Evolutionary conservation across 2,329 filamentous ascomycete species (phyloP).

Genomic region (Amauroascus niger): DNA sequence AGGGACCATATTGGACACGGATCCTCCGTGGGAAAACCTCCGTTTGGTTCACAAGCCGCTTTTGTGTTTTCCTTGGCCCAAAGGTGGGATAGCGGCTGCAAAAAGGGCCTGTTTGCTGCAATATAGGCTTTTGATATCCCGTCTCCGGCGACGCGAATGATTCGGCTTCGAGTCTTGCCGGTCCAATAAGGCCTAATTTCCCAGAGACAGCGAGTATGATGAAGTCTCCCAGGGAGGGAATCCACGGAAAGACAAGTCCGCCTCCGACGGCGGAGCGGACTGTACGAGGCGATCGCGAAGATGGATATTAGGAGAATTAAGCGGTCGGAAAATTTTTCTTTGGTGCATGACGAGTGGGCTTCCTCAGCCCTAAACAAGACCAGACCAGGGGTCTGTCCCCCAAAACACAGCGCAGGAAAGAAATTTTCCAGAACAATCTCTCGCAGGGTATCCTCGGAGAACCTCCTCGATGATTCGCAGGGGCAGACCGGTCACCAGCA

Average conservation of each 20-base stretch:
- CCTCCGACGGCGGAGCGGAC: background rate
- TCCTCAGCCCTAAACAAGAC: background rate
- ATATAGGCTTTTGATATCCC: too few species aligned
- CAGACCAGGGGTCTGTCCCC: background rate
- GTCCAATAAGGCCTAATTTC: too few species aligned
- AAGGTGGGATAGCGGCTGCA: background rate
- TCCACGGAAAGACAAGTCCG: background rate
- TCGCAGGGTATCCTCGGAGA: background rate
- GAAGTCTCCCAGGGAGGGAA: too few species aligned
- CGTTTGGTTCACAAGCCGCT: too few species aligned
- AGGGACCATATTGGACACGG: background rate
- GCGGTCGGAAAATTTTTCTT: background rate
- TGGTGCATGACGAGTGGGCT: background rate
- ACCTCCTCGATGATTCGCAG: background rate
- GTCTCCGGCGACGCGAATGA: too few species aligned
- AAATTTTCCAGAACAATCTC: background rate
- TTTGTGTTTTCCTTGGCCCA: too few species aligned
- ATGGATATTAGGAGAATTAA: background rate
- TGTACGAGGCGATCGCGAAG: background rate
- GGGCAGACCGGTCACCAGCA: background rate
- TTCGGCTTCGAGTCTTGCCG: too few species aligned
- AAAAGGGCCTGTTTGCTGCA: too few species aligned
- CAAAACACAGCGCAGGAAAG: background rate
- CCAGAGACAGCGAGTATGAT: too few species aligned
- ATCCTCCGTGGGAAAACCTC: background rate